These are phyloP conservation scores for Macrolepiota fuliginosa DNA, from an alignment of 768 basidiomycete species.

Conservation along the genomic window DNA sequence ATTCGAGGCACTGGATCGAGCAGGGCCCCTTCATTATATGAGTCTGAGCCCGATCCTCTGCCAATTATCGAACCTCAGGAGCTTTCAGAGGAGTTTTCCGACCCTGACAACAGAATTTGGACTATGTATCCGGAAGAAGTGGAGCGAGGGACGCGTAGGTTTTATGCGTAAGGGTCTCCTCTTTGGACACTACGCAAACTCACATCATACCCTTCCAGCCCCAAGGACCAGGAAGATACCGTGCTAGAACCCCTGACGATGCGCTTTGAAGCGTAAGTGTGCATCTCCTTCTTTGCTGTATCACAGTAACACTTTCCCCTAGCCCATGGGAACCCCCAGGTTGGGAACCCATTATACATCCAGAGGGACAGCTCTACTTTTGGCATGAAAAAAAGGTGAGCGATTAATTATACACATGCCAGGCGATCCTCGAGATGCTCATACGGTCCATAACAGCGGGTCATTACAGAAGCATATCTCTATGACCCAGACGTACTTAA, in stretches of 20 bases:
- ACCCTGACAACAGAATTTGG: constrained; percentile 7
- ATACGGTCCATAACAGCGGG: neutral
- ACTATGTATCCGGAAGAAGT: constrained; percentile 9
- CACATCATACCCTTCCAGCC: neutral
- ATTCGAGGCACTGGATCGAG: neutral
- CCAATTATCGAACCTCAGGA: neutral
- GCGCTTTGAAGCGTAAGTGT: constrained; percentile 10
- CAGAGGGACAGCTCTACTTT: constrained; percentile 63
- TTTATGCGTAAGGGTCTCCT: neutral
- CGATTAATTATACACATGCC: neutral
- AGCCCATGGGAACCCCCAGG: constrained; percentile 28
- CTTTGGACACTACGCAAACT: neutral
- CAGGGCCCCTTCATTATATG: neutral
- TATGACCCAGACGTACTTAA: constrained; percentile 30
- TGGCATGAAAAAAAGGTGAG: constrained; percentile 44
- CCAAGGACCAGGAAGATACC: constrained; percentile 1
- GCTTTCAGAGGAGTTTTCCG: neutral
- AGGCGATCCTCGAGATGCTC: too few relatives aligned
- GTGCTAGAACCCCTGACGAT: constrained; percentile 9
- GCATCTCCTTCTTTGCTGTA: neutral
- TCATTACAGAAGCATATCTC: constrained; percentile 41
- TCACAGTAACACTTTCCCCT: neutral
- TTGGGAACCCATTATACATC: constrained; percentile 51
- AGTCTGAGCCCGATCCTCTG: neutral
- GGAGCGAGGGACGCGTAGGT: neutral